Evolutionary conservation across 2,329 filamentous ascomycete genomes (phyloP), one percentile per base, ranked within the genome.

Genomic region (Madurella mycetomatis): DNA sequence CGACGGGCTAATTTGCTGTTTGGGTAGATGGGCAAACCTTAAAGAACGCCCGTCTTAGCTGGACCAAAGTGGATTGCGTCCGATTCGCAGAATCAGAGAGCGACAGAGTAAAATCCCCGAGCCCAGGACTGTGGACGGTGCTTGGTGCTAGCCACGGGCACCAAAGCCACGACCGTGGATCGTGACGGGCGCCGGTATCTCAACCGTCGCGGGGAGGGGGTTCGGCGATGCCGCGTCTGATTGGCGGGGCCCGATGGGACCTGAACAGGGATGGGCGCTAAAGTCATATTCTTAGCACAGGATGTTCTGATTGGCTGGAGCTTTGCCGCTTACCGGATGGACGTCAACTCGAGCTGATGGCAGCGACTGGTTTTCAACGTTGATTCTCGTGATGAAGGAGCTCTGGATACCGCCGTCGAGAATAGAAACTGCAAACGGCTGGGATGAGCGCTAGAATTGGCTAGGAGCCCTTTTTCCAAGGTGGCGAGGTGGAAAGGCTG

Each of bases 221-320:
- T 40, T 47, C 5, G 39, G 19, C 19, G 47, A 16, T 46, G 53
- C 30, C 34, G 43, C 15, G 45, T 51, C 37, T 63, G 61, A 65
- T 65, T 65, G 63, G 63, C 39, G 41, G 46, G 41, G 44, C 5
- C 13, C 37, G 41, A 50, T 51, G 46, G 58, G 59, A 57, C 54
- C 58, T 57, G 58, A 54, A 56, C 60, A 61, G 47, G 44, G 58
- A 55, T 63, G 57, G 59, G 63, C 63, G 63, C 62, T 64, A 62
- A 65, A 49, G 45, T 62, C 54, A 59, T 66, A 67, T 66, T 64
- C 60, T 67, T 67, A 66, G 65, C 53, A 61, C 52, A 57, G 34
- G 37, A 32, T 18, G 47, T n/a, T 48, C 19, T 64, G 53, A 66
- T 67, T 66, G 64, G 65, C 42, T 55, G 54, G 44, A 18, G 25